phyloP scores from a whole-genome alignment of 2,329 filamentous ascomycete species.

The Aspergillus texensis region DNA sequence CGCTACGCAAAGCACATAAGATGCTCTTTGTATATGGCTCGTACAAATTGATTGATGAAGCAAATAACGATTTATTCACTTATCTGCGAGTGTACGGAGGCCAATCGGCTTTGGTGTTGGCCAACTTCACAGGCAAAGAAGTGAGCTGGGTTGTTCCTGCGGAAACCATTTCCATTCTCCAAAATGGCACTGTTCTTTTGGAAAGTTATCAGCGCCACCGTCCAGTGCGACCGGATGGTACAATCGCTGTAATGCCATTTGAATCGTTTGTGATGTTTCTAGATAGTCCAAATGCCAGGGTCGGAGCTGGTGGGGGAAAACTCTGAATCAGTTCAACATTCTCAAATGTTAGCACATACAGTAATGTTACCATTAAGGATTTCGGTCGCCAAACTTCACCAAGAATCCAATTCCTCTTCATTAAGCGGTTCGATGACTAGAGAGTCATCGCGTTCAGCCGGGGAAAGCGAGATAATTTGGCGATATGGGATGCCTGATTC shows the following conservation, averaged over 20 bases:
- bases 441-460: neutral
- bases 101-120: neutral
- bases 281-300: neutral
- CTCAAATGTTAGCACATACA: neutral
- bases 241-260: neutral
- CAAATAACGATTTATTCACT: neutral
- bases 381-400: neutral
- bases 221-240: neutral
- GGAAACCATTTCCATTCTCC: neutral
- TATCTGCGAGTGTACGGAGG: neutral
- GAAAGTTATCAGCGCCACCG: neutral
- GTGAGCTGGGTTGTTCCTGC: neutral
- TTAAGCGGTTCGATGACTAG: neutral
- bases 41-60: neutral
- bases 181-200: neutral
- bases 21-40: neutral
- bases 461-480: neutral
- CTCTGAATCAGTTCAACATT: neutral
- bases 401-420: neutral
- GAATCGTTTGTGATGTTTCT: neutral
- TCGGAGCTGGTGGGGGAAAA: neutral
- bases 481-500: neutral
- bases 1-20: neutral
- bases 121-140: neutral
- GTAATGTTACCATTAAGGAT: neutral